Conservation (phyloP, 2,329 filamentous ascomycete genomes). For the Blastomyces gilchristii region DNA sequence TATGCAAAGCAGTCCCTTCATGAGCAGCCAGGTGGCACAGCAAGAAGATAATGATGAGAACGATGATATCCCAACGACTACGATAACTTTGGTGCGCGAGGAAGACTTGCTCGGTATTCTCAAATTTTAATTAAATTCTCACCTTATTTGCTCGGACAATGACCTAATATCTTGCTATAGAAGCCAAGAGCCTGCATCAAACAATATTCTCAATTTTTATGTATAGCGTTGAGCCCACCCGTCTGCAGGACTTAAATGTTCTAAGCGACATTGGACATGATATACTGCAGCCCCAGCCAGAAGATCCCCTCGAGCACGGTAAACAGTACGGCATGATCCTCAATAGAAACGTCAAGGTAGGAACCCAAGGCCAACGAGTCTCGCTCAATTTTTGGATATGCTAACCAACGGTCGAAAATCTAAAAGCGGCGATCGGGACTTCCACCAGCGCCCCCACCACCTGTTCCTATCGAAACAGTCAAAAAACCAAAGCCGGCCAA, state of each 20-base stretch:
- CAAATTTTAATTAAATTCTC: too few species aligned
- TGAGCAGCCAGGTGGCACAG: slow-evolving; percentile 56
- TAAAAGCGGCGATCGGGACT: slow-evolving; percentile 39
- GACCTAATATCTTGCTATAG: slow-evolving; percentile 36
- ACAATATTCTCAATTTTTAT: slow-evolving; percentile 71
- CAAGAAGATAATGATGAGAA: slow-evolving; percentile 40
- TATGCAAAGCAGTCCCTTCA: slow-evolving; percentile 56
- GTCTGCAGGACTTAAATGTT: slow-evolving; percentile 60
- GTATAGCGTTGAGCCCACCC: slow-evolving; percentile 68
- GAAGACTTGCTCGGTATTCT: slow-evolving; percentile 57
- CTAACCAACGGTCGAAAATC: slow-evolving; percentile 4
- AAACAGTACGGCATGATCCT: slow-evolving; percentile 62
- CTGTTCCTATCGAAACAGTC: slow-evolving; percentile 23
- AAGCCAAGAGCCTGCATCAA: slow-evolving; percentile 56
- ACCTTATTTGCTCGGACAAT: background rate
- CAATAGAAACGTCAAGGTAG: slow-evolving; percentile 56
- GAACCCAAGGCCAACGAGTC: background rate
- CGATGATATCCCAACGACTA: slow-evolving; percentile 40
- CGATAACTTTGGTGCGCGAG: slow-evolving; percentile 59
- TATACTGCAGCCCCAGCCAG: slow-evolving; percentile 46
- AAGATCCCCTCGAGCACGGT: slow-evolving; percentile 50
- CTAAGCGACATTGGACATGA: slow-evolving; percentile 61
- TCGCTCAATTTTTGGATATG: background rate
- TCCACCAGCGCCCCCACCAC: slow-evolving; percentile 30
- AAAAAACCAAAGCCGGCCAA: slow-evolving; percentile 25